Percentiles rank a stretch among this genome's conserved stretches.
Evolutionary conservation across 2,329 filamentous ascomycete species (phyloP).

Genomic region (Trichothecium sympodiale): DNA sequence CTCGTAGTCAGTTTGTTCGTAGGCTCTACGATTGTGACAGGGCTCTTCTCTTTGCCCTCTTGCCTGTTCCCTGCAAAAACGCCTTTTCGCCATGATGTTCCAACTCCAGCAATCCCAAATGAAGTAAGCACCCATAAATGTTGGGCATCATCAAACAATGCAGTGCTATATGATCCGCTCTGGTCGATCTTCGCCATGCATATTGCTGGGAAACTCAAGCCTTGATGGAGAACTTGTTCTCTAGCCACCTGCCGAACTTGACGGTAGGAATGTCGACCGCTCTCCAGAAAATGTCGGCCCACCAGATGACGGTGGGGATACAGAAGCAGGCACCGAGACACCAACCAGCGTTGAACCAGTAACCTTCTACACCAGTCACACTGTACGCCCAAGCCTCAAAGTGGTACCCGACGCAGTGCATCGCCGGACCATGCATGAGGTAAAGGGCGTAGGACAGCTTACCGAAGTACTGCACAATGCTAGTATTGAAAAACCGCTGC

Average conservation of each 20-base stretch:
- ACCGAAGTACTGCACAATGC: conserved; percentile 44
- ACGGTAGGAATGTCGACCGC: conserved; percentile 44
- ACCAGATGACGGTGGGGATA: conserved; percentile 41
- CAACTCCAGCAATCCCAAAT: too few species aligned
- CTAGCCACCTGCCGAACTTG: conserved; percentile 44
- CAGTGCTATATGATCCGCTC: too few species aligned
- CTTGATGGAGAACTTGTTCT: conserved; percentile 28
- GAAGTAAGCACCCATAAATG: too few species aligned
- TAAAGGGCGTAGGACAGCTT: conserved; percentile 51
- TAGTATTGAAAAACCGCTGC: conserved; percentile 38
- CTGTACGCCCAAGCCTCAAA: conserved; percentile 36
- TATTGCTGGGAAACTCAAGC: neutral
- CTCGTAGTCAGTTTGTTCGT: too few species aligned
- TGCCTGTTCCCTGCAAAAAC: too few species aligned
- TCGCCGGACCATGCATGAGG: conserved; percentile 46
- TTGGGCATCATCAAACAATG: too few species aligned
- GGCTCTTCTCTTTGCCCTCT: too few species aligned
- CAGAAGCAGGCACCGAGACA: conserved; percentile 33
- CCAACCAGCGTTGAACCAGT: conserved; percentile 34
- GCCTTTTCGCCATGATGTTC: too few species aligned
- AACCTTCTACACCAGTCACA: conserved; percentile 33
- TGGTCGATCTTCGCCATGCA: too few species aligned
- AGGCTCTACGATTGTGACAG: too few species aligned
- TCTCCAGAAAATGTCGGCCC: conserved; percentile 45
- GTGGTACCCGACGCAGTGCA: conserved; percentile 41